Evolutionary conservation across 2,329 filamentous ascomycete species (phyloP).

Genomic region (Sclerotinia subarctica): DNA sequence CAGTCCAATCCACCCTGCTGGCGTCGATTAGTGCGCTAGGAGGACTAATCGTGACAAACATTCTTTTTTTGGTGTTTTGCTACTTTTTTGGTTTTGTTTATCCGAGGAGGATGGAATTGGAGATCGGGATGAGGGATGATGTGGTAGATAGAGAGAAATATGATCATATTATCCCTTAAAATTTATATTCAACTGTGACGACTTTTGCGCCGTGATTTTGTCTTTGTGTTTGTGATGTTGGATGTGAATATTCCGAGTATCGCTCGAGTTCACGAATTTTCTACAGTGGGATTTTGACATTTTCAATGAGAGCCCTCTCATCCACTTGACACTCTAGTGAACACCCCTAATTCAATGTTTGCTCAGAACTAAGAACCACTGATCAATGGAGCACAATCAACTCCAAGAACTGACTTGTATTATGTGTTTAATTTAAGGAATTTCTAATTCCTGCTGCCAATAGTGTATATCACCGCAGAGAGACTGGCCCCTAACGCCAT

Average conservation of each 20-base stretch:
- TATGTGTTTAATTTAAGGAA: background rate
- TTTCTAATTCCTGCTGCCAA: background rate
- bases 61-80: background rate
- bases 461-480: background rate
- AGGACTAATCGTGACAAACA: conserved; percentile 42
- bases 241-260: background rate
- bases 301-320: background rate
- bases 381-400: background rate
- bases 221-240: background rate
- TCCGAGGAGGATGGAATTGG: background rate
- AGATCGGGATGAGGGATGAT: background rate
- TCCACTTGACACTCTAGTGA: background rate
- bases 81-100: background rate
- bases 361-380: background rate
- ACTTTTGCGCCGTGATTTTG: background rate
- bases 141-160: background rate
- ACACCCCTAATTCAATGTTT: background rate
- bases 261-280: no score
- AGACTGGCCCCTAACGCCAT: conserved; percentile 23
- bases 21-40: conserved; percentile 39
- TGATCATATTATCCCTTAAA: background rate
- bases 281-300: background rate
- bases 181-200: background rate
- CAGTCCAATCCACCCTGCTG: conserved; percentile 42
- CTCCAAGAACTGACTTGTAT: background rate